Percentiles rank a stretch among this genome's conserved stretches.
phyloP scores from a whole-genome alignment of 371 early-diverging fungal genomes.

The Lichtheimia ramosa region DNA sequence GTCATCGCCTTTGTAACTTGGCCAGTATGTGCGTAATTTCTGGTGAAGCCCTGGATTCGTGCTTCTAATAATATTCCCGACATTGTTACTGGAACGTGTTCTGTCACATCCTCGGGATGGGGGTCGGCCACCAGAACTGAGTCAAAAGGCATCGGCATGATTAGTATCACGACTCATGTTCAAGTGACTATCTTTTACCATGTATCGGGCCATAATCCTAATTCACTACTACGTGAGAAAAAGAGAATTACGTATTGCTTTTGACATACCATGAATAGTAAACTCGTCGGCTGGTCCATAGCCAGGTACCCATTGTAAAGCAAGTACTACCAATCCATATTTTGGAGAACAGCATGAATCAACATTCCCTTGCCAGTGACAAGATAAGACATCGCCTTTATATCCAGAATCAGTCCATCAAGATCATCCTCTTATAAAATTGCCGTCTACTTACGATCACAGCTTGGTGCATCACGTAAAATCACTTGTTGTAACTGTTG shows the following conservation, averaged over 20 bases:
- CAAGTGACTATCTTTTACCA: conserved; percentile 17
- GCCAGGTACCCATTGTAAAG: conserved; percentile 49
- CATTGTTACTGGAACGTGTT: conserved; percentile 17
- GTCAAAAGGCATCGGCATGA: neutral
- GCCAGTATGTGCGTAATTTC: conserved; percentile 34
- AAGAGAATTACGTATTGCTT: neutral
- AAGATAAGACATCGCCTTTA: conserved; percentile 35
- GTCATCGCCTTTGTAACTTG: conserved; percentile 37
- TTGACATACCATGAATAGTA: conserved; percentile 45
- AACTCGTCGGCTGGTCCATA: conserved; percentile 50
- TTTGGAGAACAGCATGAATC: conserved; percentile 71
- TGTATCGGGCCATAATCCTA: conserved; percentile 44
- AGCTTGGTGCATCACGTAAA: neutral
- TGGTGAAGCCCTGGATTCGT: conserved; percentile 19
- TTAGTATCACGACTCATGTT: neutral
- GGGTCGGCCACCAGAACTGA: conserved; percentile 30
- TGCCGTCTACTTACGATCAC: neutral
- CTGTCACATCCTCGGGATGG: conserved; percentile 35
- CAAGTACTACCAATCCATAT: conserved; percentile 65
- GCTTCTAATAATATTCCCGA: conserved; percentile 22
- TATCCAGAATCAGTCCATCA: neutral
- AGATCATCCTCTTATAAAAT: too few relatives aligned
- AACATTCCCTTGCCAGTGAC: conserved; percentile 36
- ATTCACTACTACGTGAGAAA: conserved; percentile 30
- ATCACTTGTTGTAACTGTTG: too few relatives aligned